Percentiles rank a stretch among this genome's conserved stretches.
phyloP scores from a whole-genome alignment of 495 filamentous ascomycete species.

The Aspergillus nidulans region DNA sequence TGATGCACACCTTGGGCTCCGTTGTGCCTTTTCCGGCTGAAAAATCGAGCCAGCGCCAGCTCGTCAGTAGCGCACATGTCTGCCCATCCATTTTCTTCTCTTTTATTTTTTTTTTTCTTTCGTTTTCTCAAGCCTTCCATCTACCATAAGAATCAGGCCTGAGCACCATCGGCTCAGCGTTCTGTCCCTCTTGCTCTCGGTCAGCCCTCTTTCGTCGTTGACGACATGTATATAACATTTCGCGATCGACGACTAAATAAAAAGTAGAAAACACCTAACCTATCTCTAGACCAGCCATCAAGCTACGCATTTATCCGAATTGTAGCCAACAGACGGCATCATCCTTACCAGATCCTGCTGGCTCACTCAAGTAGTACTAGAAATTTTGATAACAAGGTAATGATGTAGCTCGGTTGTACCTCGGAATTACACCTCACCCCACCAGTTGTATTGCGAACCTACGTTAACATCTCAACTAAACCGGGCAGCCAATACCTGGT shows the following conservation, averaged over 20 bases:
- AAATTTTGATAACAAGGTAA: too few relatives aligned
- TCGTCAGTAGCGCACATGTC: background rate
- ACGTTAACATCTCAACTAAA: background rate
- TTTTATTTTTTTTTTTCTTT: too few relatives aligned
- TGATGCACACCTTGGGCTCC: background rate
- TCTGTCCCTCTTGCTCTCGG: background rate
- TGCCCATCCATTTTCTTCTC: background rate
- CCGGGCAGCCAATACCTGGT: background rate
- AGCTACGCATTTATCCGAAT: too few relatives aligned
- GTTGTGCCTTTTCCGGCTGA: background rate
- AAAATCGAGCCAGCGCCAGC: background rate
- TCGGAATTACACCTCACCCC: too few relatives aligned
- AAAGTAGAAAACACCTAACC: too few relatives aligned
- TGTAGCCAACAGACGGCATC: too few relatives aligned
- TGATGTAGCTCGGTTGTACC: too few relatives aligned
- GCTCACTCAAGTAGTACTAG: too few relatives aligned
- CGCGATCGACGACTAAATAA: too few relatives aligned
- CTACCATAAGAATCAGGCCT: background rate
- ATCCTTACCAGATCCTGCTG: too few relatives aligned
- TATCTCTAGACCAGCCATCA: too few relatives aligned
- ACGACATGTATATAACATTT: background rate
- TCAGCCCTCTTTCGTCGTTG: background rate
- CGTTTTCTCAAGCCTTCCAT: background rate
- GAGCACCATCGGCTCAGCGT: background rate
- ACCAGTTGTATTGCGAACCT: background rate